Evolutionary conservation across 164 flowering plant genomes (phyloP).

Genomic region (Sextonia rubra): DNA sequence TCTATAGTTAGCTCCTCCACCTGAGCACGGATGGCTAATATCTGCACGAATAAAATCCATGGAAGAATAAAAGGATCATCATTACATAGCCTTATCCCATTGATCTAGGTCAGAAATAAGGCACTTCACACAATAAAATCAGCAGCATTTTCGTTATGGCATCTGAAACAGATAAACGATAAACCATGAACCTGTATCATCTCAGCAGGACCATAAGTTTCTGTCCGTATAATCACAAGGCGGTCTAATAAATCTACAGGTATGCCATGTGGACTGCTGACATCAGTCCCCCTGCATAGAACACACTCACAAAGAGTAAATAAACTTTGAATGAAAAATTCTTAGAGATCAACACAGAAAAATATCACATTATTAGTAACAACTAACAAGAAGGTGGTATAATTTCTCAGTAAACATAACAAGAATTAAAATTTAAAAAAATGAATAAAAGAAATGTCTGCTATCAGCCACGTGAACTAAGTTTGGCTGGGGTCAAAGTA

Average conservation of each 20-base stretch:
- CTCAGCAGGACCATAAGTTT: slow-evolving; percentile 82
- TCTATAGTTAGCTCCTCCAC: slow-evolving; percentile 81
- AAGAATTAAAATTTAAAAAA: too few species aligned
- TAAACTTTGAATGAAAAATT: background rate
- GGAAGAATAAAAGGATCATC: background rate
- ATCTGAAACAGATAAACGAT: background rate
- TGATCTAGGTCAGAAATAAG: too few species aligned
- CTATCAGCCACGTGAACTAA: too few species aligned
- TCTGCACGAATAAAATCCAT: slow-evolving; percentile 39
- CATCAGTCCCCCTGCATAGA: slow-evolving; percentile 84
- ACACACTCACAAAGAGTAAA: background rate
- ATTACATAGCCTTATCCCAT: background rate
- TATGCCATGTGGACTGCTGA: slow-evolving; percentile 92
- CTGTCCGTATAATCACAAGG: slow-evolving; percentile 76
- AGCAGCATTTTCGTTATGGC: background rate
- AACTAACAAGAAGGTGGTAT: background rate
- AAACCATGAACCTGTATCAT: slow-evolving; percentile 74
- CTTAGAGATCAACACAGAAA: background rate
- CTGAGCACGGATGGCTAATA: slow-evolving; percentile 83
- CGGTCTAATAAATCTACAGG: slow-evolving; percentile 95
- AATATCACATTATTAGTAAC: background rate
- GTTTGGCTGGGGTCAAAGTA: too few species aligned
- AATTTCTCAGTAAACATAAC: background rate
- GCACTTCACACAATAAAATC: background rate
- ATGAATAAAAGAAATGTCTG: too few species aligned